Conservation (phyloP, 352 stramenopile genomes). For the Phytophthora crassamura region DNA sequence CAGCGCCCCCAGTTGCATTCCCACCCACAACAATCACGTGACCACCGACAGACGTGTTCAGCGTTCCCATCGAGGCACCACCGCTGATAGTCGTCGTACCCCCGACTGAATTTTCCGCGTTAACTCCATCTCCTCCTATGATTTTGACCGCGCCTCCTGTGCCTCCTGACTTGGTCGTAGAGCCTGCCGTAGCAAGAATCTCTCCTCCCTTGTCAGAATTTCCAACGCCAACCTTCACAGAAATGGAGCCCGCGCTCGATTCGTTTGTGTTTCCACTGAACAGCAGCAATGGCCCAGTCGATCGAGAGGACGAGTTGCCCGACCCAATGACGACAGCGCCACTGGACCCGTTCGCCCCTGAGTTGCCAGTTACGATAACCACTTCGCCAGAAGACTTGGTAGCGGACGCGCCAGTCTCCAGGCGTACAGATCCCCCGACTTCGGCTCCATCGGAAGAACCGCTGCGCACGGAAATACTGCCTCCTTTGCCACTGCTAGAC, state of each 20-base stretch:
- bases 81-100: constrained; percentile 51
- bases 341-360: constrained; percentile 45
- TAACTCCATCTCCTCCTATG: constrained; percentile 26
- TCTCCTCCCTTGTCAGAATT: constrained; percentile 35
- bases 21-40: constrained; percentile 49
- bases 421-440: constrained; percentile 51
- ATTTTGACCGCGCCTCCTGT: constrained; percentile 38
- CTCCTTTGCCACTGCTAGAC: constrained; percentile 41
- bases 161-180: constrained; percentile 41
- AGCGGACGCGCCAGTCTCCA: constrained; percentile 52
- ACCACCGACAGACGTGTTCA: constrained; percentile 48
- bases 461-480: constrained; percentile 38
- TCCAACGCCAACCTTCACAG: constrained; percentile 43
- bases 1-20: constrained; percentile 46
- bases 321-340: constrained; percentile 59
- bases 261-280: constrained; percentile 46
- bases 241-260: constrained; percentile 49
- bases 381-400: constrained; percentile 55
- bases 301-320: constrained; percentile 46
- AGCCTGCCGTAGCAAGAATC: constrained; percentile 38
- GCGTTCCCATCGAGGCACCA: constrained; percentile 44
- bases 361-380: constrained; percentile 45
- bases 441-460: constrained; percentile 45
- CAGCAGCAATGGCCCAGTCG: constrained; percentile 55
- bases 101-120: constrained; percentile 47